These are phyloP conservation scores for Auricularia cornea DNA, from an alignment of 768 basidiomycete genomes.

Conservation along the genomic window DNA sequence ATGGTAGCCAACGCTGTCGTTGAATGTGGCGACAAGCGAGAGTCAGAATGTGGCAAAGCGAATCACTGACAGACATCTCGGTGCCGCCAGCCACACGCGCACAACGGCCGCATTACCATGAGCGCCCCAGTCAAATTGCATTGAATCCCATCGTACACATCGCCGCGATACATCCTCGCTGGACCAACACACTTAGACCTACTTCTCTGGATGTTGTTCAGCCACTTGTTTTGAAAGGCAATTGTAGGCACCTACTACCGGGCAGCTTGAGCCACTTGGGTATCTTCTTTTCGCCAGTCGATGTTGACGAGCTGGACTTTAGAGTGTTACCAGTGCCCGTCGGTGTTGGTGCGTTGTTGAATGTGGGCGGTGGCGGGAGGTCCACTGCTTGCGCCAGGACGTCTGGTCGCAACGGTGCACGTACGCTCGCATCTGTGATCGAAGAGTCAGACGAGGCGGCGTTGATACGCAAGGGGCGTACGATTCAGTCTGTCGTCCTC, in stretches of 20 bases:
- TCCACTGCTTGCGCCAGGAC: conserved; percentile 55
- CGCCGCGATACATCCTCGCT: not conserved
- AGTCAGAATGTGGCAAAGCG: too few species aligned
- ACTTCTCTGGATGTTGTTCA: too few species aligned
- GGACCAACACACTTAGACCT: too few species aligned
- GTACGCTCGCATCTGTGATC: conserved; percentile 39
- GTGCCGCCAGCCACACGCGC: too few species aligned
- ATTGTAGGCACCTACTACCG: not conserved
- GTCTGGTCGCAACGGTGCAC: conserved; percentile 55
- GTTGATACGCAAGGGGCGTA: conserved; percentile 23
- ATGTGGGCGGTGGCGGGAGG: conserved; percentile 49
- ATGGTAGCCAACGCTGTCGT: not conserved
- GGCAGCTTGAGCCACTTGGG: conserved; percentile 71
- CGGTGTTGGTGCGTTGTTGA: conserved; percentile 18
- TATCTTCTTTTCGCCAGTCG: conserved; percentile 43
- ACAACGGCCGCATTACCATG: too few species aligned
- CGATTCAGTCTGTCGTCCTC: conserved; percentile 65
- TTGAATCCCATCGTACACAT: not conserved
- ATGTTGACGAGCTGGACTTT: conserved; percentile 5
- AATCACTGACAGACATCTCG: too few species aligned
- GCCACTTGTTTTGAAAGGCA: too few species aligned
- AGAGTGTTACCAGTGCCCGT: conserved; percentile 5
- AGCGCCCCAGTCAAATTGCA: too few species aligned
- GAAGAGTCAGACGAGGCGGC: not conserved
- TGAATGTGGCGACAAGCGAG: not conserved